Conservation (phyloP, 2,329 filamentous ascomycete genomes). For the Talaromyces funiculosus region DNA sequence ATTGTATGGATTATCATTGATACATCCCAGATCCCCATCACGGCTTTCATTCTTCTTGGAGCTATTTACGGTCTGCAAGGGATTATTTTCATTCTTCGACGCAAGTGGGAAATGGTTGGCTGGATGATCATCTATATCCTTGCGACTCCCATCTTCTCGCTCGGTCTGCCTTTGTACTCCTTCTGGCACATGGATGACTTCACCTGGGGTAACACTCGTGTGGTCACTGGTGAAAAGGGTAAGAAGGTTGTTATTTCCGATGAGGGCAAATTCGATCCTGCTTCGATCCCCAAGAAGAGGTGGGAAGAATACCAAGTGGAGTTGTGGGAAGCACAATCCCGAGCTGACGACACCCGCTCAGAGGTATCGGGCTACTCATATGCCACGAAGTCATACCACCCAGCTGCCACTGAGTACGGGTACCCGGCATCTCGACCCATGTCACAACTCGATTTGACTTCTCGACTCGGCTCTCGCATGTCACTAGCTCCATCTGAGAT, state of each 20-base stretch:
- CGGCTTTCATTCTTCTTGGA: slow-evolving; percentile 81
- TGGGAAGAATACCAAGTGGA: slow-evolving; percentile 99
- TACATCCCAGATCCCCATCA: slow-evolving; percentile 65
- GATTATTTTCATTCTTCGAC: slow-evolving; percentile 90
- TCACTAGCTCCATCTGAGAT: slow-evolving; percentile 74
- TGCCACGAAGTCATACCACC: slow-evolving; percentile 70
- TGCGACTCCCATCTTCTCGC: slow-evolving; percentile 86
- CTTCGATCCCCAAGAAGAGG: slow-evolving; percentile 90
- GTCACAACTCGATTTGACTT: slow-evolving; percentile 54
- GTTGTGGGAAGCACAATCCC: slow-evolving; percentile 94
- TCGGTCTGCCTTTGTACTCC: slow-evolving; percentile 82
- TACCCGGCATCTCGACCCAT: slow-evolving; percentile 57
- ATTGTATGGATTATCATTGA: slow-evolving; percentile 65
- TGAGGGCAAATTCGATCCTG: slow-evolving; percentile 95
- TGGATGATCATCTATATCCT: slow-evolving; percentile 97
- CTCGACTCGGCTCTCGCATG: slow-evolving; percentile 59
- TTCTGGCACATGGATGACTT: slow-evolving; percentile 99
- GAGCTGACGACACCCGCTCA: slow-evolving; percentile 66
- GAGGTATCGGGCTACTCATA: slow-evolving; percentile 94
- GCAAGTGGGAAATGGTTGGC: slow-evolving; percentile 99
- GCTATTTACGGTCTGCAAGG: slow-evolving; percentile 97
- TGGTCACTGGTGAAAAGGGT: slow-evolving; percentile 89
- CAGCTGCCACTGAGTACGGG: slow-evolving; percentile 65
- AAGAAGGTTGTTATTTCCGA: slow-evolving; percentile 90
- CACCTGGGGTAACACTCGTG: slow-evolving; percentile 97